These are phyloP conservation scores for Aristolochia fimbriata DNA, from an alignment of 164 flowering plant species.

Conservation along the genomic window DNA sequence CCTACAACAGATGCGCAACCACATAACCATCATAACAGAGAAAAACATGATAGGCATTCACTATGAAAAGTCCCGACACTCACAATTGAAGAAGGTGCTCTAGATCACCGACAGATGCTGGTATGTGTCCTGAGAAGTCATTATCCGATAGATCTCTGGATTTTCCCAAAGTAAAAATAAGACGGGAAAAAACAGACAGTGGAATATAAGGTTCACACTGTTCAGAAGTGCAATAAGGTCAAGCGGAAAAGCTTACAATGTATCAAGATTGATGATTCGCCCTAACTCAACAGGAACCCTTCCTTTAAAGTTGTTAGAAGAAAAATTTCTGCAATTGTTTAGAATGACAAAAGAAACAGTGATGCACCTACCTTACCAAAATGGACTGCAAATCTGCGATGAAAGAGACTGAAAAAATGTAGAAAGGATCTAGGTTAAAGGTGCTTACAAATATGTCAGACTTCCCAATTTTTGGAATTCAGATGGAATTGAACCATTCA, in stretches of 20 bases:
- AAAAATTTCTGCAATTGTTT: slow-evolving; percentile 52
- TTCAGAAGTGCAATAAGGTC: no score
- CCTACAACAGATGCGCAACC: slow-evolving; percentile 16
- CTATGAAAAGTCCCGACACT: slow-evolving; percentile 6
- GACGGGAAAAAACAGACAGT: no score
- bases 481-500: slow-evolving; percentile 73
- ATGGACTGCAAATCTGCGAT: no score
- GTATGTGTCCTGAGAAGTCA: slow-evolving; percentile 57
- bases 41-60: no score
- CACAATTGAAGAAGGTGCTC: slow-evolving; percentile 87
- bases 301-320: slow-evolving; percentile 68
- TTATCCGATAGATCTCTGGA: slow-evolving; percentile 80
- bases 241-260: slow-evolving; percentile 39
- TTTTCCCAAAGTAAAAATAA: not conserved
- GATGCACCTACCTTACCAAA: no score
- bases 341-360: no score
- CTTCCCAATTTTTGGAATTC: slow-evolving; percentile 59
- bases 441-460: slow-evolving; percentile 72
- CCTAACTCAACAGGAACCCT: slow-evolving; percentile 65
- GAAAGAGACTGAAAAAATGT: not conserved
- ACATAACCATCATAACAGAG: no score
- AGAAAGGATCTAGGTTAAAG: not conserved
- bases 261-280: slow-evolving; percentile 75
- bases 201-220: no score
- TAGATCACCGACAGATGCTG: slow-evolving; percentile 71